Percentiles rank a stretch among this genome's conserved stretches.
These are phyloP conservation scores for Alternaria arbusti DNA, from an alignment of 2,329 filamentous ascomycete species.

Conservation along the genomic window DNA sequence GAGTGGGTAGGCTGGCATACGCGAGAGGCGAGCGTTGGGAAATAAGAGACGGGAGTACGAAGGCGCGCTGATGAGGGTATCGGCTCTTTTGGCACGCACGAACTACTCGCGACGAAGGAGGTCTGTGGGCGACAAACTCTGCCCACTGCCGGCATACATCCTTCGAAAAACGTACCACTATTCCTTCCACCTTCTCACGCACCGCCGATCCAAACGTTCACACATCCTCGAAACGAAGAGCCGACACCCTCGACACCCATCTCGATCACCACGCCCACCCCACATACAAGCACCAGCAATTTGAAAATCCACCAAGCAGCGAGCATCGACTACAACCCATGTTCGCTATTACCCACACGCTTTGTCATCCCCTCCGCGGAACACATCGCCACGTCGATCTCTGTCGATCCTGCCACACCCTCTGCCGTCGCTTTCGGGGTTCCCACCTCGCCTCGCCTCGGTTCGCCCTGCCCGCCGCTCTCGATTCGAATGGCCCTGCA, in stretches of 20 bases:
- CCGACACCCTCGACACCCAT: not conserved
- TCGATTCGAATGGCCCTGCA: not conserved
- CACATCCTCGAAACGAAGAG: not conserved
- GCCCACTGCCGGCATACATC: not conserved
- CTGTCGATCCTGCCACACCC: not conserved
- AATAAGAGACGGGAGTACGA: not conserved
- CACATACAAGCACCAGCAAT: not conserved
- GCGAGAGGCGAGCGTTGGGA: not conserved
- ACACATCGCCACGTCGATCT: slow-evolving; percentile 1
- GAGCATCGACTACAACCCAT: not conserved
- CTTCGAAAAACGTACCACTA: not conserved
- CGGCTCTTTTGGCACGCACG: not conserved
- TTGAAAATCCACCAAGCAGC: not conserved
- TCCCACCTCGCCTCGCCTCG: not conserved
- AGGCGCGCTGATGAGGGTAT: not conserved
- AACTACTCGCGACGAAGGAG: not conserved
- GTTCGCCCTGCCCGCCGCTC: not conserved
- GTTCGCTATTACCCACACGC: not conserved
- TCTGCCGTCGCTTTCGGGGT: not conserved
- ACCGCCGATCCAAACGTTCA: not conserved
- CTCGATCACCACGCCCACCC: not conserved
- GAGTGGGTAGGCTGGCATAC: not conserved
- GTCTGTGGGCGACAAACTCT: not conserved
- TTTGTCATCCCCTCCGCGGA: not conserved
- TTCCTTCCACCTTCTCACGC: not conserved